Percentiles rank a stretch among this genome's conserved stretches.
phyloP scores from a whole-genome alignment of 345 rosid species.

The Salix brachista region DNA sequence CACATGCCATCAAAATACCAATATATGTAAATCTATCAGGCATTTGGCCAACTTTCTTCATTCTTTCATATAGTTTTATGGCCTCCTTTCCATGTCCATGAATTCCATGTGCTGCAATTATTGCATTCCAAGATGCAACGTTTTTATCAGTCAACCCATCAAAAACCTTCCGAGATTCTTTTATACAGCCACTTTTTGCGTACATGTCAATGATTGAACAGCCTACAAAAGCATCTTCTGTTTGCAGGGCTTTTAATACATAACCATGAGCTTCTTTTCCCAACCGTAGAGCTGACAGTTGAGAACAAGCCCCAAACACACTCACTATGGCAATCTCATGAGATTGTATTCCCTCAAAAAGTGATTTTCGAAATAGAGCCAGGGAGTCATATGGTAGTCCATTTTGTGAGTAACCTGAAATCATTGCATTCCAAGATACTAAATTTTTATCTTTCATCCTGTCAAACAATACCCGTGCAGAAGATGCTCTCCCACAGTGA shows the following conservation, averaged over 20 bases:
- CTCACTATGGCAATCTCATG: slow-evolving; percentile 37
- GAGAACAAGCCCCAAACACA: slow-evolving; percentile 51
- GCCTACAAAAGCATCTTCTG: slow-evolving; percentile 22
- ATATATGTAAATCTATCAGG: slow-evolving; percentile 57
- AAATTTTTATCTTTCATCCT: slow-evolving; percentile 38
- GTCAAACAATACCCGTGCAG: slow-evolving; percentile 46
- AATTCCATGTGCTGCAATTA: slow-evolving; percentile 18
- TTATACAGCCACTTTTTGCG: slow-evolving; percentile 25
- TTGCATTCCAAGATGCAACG: slow-evolving; percentile 19
- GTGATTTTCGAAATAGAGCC: slow-evolving; percentile 42
- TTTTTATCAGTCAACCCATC: slow-evolving; percentile 1
- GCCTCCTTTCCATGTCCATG: slow-evolving; percentile 19
- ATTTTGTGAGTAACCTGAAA: slow-evolving; percentile 52
- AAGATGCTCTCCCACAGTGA: slow-evolving; percentile 38
- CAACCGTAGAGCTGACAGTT: slow-evolving; percentile 47
- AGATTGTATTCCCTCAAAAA: slow-evolving; percentile 39
- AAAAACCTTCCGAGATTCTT: slow-evolving; percentile 15
- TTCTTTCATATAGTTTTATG: slow-evolving; percentile 8
- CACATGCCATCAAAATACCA: slow-evolving; percentile 57
- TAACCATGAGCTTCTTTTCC: slow-evolving; percentile 64
- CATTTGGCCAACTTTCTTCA: slow-evolving; percentile 26
- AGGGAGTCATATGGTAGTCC: slow-evolving; percentile 48
- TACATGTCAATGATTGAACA: slow-evolving; percentile 25
- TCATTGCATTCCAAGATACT: slow-evolving; percentile 64
- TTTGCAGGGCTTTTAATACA: slow-evolving; percentile 34